phyloP scores from a whole-genome alignment of 176 grass and related monocot species.

The Lolium rigidum region DNA sequence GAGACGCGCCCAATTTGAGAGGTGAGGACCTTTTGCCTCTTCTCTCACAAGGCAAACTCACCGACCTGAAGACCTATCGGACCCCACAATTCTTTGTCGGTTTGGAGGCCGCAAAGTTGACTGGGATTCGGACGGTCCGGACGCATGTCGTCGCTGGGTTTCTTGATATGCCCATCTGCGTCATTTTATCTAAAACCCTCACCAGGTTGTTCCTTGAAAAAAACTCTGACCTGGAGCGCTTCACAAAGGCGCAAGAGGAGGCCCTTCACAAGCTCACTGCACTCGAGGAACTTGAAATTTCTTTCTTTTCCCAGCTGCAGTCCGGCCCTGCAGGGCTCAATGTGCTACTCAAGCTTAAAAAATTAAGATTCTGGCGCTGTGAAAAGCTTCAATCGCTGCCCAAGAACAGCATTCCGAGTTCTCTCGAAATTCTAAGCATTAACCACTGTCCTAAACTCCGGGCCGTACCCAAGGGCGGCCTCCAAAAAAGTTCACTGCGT shows the following conservation, averaged over 20 bases:
- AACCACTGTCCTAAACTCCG: not conserved
- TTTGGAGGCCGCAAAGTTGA: not conserved
- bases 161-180: not conserved
- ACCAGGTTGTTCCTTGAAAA: accelerated
- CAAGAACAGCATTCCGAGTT: not conserved
- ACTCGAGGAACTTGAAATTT: not conserved
- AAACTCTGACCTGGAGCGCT: not conserved
- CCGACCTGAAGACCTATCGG: not conserved
- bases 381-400: not conserved
- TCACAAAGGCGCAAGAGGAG: not conserved
- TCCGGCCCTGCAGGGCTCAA: not conserved
- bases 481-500: not conserved
- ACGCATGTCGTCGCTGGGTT: not conserved
- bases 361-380: not conserved
- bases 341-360: not conserved
- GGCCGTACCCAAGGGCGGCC: not conserved
- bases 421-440: not conserved
- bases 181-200: not conserved
- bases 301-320: accelerated
- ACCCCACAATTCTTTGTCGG: not conserved
- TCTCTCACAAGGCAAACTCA: not conserved
- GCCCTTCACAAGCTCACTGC: not conserved
- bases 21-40: not conserved
- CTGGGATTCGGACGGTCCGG: not conserved
- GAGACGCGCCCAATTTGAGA: not conserved